Percentiles rank a stretch among this genome's conserved stretches.
Evolutionary conservation across 2,329 filamentous ascomycete genomes (phyloP).

Genomic region (Zalaria sp.): DNA sequence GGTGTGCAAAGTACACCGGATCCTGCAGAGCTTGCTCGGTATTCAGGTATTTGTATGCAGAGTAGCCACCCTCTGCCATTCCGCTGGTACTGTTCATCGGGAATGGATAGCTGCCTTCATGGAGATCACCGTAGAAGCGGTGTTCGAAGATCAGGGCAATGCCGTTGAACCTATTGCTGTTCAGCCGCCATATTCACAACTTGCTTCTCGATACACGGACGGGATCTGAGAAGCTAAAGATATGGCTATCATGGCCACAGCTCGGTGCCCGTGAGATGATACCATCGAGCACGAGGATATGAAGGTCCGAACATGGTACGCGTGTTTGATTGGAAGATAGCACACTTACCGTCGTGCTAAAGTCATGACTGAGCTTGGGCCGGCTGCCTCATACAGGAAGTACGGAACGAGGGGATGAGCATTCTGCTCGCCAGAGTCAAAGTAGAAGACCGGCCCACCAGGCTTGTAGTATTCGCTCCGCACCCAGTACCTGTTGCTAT

Average conservation of each 20-base stretch:
- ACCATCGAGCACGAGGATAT: no score
- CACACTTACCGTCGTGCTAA: conserved; percentile 4
- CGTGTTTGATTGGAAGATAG: no score
- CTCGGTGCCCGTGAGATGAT: no score
- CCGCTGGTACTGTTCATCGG: conserved; percentile 3
- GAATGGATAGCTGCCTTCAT: conserved; percentile 6
- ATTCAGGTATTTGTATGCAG: conserved; percentile 10
- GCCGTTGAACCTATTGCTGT: background rate
- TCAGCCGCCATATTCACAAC: no score
- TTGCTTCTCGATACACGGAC: no score
- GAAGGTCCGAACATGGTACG: no score
- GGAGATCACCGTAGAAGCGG: conserved; percentile 9
- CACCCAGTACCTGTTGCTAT: conserved; percentile 8
- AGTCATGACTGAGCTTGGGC: conserved; percentile 7
- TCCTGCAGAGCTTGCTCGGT: conserved; percentile 12
- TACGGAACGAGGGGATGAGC: conserved; percentile 7
- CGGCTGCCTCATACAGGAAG: conserved; percentile 7
- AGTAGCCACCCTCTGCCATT: conserved; percentile 7
- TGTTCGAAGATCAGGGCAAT: conserved; percentile 11
- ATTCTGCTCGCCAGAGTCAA: conserved; percentile 9
- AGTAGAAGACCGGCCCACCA: conserved; percentile 10
- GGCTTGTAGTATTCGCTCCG: conserved; percentile 7
- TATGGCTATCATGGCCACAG: no score
- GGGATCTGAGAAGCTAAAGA: no score
- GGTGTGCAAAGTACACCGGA: conserved; percentile 10